These are phyloP conservation scores for Saraca asoca DNA, from an alignment of 331 rosid species.

Conservation along the genomic window DNA sequence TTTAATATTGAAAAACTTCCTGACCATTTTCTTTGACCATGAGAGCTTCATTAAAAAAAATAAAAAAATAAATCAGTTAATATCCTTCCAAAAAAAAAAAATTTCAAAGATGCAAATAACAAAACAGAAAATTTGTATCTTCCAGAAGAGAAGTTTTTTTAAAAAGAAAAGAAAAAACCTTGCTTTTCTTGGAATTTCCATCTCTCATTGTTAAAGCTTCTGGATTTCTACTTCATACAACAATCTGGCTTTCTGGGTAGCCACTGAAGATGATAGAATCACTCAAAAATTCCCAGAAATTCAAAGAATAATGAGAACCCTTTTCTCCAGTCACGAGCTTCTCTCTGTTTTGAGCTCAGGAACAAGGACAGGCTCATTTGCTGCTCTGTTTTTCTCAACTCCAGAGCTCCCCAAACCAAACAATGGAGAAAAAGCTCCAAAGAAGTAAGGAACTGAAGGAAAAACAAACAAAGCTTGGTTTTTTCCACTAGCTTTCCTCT, in stretches of 20 bases:
- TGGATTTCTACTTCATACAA: slow-evolving; percentile 66
- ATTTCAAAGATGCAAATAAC: no score
- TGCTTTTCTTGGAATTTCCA: slow-evolving; percentile 85
- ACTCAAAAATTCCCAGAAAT: slow-evolving; percentile 37
- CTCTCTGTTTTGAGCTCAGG: slow-evolving; percentile 27
- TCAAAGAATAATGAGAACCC: background rate
- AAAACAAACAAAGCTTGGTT: slow-evolving; percentile 8
- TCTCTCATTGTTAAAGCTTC: slow-evolving; percentile 69
- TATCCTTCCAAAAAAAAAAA: slow-evolving; percentile 33
- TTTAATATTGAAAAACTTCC: slow-evolving; percentile 93
- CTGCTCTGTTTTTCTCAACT: slow-evolving; percentile 8
- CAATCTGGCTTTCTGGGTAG: slow-evolving; percentile 40
- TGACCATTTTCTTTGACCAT: slow-evolving; percentile 99
- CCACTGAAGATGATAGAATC: background rate
- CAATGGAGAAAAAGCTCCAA: no score
- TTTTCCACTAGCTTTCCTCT: slow-evolving; percentile 30
- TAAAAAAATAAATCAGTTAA: slow-evolving; percentile 46
- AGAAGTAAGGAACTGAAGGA: no score
- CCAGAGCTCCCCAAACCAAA: background rate
- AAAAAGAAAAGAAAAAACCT: slow-evolving; percentile 57
- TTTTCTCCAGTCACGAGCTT: slow-evolving; percentile 40
- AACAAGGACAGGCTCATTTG: slow-evolving; percentile 38
- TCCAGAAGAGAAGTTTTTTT: slow-evolving; percentile 1
- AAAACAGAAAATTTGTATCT: background rate
- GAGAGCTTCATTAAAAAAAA: slow-evolving; percentile 80